A percentile compares a stretch with the other conserved stretches of the same genome.
phyloP scores from a whole-genome alignment of 441 rosid species.

The Erysimum cheiri region DNA sequence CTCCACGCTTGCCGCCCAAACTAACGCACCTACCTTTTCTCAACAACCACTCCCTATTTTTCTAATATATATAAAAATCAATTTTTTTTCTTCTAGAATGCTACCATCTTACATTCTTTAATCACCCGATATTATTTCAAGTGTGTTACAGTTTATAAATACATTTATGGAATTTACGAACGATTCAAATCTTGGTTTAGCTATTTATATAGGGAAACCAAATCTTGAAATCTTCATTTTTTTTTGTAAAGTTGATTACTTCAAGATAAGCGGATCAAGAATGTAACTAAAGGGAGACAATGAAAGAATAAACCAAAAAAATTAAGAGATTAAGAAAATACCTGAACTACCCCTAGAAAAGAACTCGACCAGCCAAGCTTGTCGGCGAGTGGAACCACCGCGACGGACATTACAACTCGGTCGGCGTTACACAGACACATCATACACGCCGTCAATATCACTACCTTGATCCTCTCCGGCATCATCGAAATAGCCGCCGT shows the following conservation, averaged over 20 bases:
- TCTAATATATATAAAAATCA: neutral
- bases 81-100: neutral
- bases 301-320: neutral
- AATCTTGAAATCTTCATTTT: slow-evolving; percentile 15
- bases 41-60: slow-evolving; percentile 34
- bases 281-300: slow-evolving; percentile 10
- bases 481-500: slow-evolving; percentile 31
- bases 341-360: slow-evolving; percentile 95
- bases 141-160: neutral
- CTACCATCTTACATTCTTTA: neutral
- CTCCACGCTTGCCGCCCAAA: slow-evolving; percentile 26
- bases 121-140: neutral
- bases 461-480: slow-evolving; percentile 89
- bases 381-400: slow-evolving; percentile 88
- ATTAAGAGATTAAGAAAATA: slow-evolving; percentile 32
- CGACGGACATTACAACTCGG: slow-evolving; percentile 92
- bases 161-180: neutral
- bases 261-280: slow-evolving; percentile 34
- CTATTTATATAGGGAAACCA: slow-evolving; percentile 9
- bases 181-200: neutral
- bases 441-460: slow-evolving; percentile 72
- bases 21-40: slow-evolving; percentile 30
- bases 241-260: slow-evolving; percentile 17
- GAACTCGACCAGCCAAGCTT: slow-evolving; percentile 86
- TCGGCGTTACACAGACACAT: slow-evolving; percentile 97